Evolutionary conservation across 768 basidiomycete species (phyloP), one percentile per base, ranked within the genome.

Genomic region (Galerina sulciceps): DNA sequence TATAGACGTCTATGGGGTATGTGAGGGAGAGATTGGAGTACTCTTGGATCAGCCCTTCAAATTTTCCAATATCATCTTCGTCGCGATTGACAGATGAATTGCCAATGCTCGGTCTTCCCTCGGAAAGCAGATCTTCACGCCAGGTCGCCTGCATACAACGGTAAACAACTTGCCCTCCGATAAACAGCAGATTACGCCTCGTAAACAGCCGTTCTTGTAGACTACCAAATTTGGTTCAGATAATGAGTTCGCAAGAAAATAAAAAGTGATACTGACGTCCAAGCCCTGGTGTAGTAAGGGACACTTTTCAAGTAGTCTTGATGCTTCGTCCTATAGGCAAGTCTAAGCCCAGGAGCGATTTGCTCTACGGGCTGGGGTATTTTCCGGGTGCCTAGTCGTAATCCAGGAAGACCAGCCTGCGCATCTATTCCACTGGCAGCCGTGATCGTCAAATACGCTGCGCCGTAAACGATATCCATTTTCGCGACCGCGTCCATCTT

Each of bases 401-500:
- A 41, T 22, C 57, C 57, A 4, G 57, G 50, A 20, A 58, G 35
- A 10, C 57, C 57, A 23, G 57, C 43, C 18, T 51, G 52, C 3
- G 57, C 57, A 18, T 52, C 57, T 18, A 17, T n/a, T 14, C 49
- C 57, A n/a, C 43, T 44, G 14, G 20, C 49, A 13, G 57, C 57
- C 3, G 6, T 52, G 9, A 58, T 53, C 4, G 57, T 58, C 23
- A 58, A 23, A 14, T 50, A 51, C 11, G 57, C 57, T 2, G 57
- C 57, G 9, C 57, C 50, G 36, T 58, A 58, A 17, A 58, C 57
- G 22, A 52, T 6, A 22, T 42, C 57, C 57, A 58, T 58, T 41
- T 58, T 58, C 23, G 57, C 17, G n/a, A 58, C 53, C 6, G 57
- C 34, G 23, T 51, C 20, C 57, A 58, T 58, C 50, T 58, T 58